A percentile compares a stretch with the other conserved stretches of the same genome.
Conservation (phyloP, 2,329 filamentous ascomycete genomes). For the Aspergillus fumigatiaffinis region DNA sequence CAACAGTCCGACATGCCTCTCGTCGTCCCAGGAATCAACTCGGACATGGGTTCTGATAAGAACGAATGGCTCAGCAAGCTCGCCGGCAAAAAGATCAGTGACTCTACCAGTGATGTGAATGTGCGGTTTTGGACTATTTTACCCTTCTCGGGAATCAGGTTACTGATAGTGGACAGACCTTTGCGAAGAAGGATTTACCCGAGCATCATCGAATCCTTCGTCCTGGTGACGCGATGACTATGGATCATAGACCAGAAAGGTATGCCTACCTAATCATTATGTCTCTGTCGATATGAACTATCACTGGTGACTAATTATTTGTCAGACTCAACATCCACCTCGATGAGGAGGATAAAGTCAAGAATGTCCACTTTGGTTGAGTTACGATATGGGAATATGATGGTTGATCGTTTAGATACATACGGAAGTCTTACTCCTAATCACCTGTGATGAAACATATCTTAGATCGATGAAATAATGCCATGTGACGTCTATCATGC, state of each 20-base stretch:
- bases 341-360: slow-evolving; percentile 41
- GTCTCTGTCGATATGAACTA: neutral
- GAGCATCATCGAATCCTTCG: slow-evolving; percentile 42
- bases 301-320: slow-evolving; percentile 1
- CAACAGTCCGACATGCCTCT: slow-evolving; percentile 40
- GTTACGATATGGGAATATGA: neutral
- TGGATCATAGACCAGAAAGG: slow-evolving; percentile 43
- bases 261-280: slow-evolving; percentile 13
- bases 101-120: slow-evolving; percentile 31
- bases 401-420: neutral
- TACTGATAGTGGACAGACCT: slow-evolving; percentile 27
- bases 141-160: neutral
- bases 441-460: neutral
- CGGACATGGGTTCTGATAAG: slow-evolving; percentile 27
- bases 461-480: neutral
- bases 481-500: neutral
- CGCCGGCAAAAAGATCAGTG: slow-evolving; percentile 44
- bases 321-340: slow-evolving; percentile 44
- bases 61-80: slow-evolving; percentile 44
- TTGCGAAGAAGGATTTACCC: slow-evolving; percentile 46
- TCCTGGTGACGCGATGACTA: slow-evolving; percentile 35
- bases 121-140: slow-evolving; percentile 19
- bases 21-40: slow-evolving; percentile 43
- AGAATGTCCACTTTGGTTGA: slow-evolving; percentile 41
- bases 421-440: neutral